Conservation (phyloP, 1,284 basidiomycete species). For the Ceratobasidium sp. region DNA sequence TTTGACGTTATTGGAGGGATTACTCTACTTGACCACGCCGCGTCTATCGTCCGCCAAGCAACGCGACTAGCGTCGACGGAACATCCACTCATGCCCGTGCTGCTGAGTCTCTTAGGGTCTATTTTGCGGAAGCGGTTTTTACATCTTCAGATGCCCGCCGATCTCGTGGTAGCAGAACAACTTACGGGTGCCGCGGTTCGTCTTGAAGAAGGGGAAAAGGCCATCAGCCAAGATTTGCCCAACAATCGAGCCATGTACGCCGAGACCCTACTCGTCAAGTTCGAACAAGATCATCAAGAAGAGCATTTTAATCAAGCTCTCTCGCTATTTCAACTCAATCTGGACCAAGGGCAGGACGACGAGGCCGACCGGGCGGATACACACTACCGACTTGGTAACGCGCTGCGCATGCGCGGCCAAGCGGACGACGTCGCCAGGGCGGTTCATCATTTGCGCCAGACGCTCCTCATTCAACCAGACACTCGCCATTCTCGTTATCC, state of each 20-base stretch:
- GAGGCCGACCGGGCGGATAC: conserved; percentile 7
- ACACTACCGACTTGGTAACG: neutral
- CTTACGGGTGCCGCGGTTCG: neutral
- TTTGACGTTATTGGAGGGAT: conserved; percentile 18
- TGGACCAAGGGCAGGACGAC: neutral
- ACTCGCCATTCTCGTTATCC: conserved; percentile 23
- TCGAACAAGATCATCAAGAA: conserved; percentile 1
- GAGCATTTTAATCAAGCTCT: conserved; percentile 3
- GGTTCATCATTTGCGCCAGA: conserved; percentile 1
- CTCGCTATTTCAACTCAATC: neutral
- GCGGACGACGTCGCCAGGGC: conserved; percentile 1
- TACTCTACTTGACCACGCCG: conserved; percentile 1
- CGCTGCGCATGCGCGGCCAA: conserved; percentile 7
- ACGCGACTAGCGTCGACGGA: neutral
- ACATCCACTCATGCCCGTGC: conserved; percentile 2
- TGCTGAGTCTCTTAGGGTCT: conserved; percentile 1
- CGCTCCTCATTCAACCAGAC: conserved; percentile 11
- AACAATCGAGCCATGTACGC: neutral
- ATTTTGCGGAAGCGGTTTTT: conserved; percentile 9
- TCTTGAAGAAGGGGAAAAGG: neutral
- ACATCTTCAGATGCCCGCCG: neutral
- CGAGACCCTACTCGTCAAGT: conserved; percentile 7
- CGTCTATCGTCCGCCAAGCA: neutral
- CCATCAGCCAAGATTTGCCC: conserved; percentile 4
- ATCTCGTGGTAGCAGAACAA: neutral